Conservation (phyloP, 805 yeast species). For the Kuraishia hungarica region DNA sequence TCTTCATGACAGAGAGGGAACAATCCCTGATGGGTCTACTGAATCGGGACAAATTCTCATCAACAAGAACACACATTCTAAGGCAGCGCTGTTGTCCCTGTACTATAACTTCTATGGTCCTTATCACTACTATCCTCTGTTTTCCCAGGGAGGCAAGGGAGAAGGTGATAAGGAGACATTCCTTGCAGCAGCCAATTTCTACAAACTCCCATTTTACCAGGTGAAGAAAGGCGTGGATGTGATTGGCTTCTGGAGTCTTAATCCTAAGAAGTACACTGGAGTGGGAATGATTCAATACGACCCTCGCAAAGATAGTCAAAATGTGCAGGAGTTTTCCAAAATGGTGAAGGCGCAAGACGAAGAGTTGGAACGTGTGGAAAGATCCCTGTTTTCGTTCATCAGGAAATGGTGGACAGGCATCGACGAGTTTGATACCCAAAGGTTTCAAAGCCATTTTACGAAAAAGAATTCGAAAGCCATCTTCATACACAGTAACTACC, state of each 20-base stretch:
- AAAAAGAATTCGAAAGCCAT: slow-evolving; percentile 18
- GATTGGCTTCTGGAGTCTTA: slow-evolving; percentile 33
- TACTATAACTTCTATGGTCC: slow-evolving; percentile 49
- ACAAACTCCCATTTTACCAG: slow-evolving; percentile 36
- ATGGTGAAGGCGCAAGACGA: slow-evolving; percentile 3
- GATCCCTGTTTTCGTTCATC: not conserved
- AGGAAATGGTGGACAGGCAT: slow-evolving; percentile 1
- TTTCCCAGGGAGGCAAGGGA: slow-evolving; percentile 39
- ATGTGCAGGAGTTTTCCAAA: slow-evolving; percentile 6
- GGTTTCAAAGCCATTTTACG: slow-evolving; percentile 13
- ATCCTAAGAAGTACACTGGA: slow-evolving; percentile 28
- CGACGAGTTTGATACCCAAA: slow-evolving; percentile 9
- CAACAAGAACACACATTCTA: slow-evolving; percentile 38
- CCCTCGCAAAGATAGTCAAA: slow-evolving; percentile 32
- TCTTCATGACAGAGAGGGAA: slow-evolving; percentile 41
- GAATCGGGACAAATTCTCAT: slow-evolving; percentile 50
- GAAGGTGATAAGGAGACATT: slow-evolving; percentile 58
- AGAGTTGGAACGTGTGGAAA: not conserved
- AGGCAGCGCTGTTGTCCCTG: slow-evolving; percentile 36
- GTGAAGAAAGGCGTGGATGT: slow-evolving; percentile 41
- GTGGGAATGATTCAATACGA: slow-evolving; percentile 53
- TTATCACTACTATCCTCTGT: slow-evolving; percentile 33
- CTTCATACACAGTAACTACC: slow-evolving; percentile 47
- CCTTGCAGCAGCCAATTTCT: slow-evolving; percentile 40
- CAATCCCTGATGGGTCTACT: slow-evolving; percentile 45